Evolutionary conservation across 1,139 yeast genomes (phyloP).

Genomic region (Eremothecium gossypii): DNA sequence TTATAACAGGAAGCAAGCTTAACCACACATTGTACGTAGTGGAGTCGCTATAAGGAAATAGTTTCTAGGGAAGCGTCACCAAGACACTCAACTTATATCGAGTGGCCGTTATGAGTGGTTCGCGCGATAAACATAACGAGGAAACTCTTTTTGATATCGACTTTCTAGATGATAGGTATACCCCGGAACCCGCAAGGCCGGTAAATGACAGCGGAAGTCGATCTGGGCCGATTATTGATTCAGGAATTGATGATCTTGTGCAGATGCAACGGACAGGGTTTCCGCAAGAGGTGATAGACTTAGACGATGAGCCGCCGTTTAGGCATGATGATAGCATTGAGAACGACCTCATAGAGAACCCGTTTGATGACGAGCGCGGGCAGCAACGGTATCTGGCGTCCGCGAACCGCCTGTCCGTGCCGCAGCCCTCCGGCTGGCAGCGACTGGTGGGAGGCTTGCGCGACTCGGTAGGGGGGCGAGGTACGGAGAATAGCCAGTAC

Average conservation of each 20-base stretch:
- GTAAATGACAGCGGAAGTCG: constrained; percentile 4
- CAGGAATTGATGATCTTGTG: constrained; percentile 12
- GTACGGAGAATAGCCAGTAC: constrained; percentile 14
- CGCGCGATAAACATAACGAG: constrained; percentile 6
- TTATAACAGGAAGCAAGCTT: background rate
- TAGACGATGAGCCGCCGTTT: constrained; percentile 15
- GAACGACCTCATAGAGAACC: constrained; percentile 24
- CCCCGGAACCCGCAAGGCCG: background rate
- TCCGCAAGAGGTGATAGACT: constrained; percentile 29
- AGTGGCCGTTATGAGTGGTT: constrained; percentile 1
- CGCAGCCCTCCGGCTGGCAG: constrained; percentile 13
- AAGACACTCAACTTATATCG: too few species aligned
- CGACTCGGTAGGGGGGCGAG: constrained; percentile 11
- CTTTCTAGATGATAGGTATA: constrained; percentile 14
- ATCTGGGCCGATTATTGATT: constrained; percentile 8
- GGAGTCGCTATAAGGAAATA: too few species aligned
- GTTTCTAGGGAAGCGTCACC: too few species aligned
- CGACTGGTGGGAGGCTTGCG: constrained; percentile 17
- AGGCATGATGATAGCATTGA: constrained; percentile 18
- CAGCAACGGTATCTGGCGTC: background rate
- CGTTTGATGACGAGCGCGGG: constrained; percentile 28
- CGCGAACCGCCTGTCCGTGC: background rate
- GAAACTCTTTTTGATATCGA: constrained; percentile 29
- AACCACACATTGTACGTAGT: too few species aligned
- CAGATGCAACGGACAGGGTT: constrained; percentile 20